phyloP scores from a whole-genome alignment of 495 filamentous ascomycete species.

The Penicillium arizonense region DNA sequence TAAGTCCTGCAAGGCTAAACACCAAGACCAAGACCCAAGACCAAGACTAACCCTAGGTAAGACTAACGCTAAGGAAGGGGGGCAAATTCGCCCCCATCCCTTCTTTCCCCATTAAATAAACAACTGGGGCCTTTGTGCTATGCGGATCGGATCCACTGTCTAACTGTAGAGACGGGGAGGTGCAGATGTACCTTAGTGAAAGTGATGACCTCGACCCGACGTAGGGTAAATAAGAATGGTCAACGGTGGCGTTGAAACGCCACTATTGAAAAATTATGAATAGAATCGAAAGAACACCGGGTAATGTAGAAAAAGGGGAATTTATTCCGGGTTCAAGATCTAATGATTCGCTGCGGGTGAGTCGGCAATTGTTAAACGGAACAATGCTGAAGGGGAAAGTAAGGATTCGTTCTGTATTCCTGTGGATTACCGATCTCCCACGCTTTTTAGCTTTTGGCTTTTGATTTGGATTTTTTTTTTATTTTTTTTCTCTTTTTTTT shows the following conservation, averaged over 20 bases:
- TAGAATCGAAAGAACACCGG: background rate
- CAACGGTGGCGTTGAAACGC: background rate
- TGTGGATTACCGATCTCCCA: no score
- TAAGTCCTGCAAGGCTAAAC: background rate
- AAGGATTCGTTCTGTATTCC: no score
- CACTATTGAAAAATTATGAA: background rate
- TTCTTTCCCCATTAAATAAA: constrained; percentile 18
- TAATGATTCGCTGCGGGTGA: no score
- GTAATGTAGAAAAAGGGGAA: no score
- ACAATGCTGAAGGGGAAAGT: no score
- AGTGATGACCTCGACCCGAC: constrained; percentile 2
- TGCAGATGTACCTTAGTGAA: background rate
- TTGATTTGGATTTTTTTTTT: background rate
- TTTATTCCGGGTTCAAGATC: no score
- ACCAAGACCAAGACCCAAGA: background rate
- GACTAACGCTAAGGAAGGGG: background rate
- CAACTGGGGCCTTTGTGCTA: constrained; percentile 15
- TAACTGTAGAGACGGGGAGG: background rate
- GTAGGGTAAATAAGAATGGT: background rate
- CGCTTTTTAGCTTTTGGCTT: background rate
- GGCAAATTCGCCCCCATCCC: constrained; percentile 4
- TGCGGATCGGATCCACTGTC: constrained; percentile 14
- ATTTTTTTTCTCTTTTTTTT: background rate
- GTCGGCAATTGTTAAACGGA: no score
- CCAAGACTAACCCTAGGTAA: background rate